Percentiles rank a stretch among this genome's conserved stretches.
Evolutionary conservation across 192 early-diverging fungal genomes (phyloP).

Genomic region (Backusella mclennaniae): DNA sequence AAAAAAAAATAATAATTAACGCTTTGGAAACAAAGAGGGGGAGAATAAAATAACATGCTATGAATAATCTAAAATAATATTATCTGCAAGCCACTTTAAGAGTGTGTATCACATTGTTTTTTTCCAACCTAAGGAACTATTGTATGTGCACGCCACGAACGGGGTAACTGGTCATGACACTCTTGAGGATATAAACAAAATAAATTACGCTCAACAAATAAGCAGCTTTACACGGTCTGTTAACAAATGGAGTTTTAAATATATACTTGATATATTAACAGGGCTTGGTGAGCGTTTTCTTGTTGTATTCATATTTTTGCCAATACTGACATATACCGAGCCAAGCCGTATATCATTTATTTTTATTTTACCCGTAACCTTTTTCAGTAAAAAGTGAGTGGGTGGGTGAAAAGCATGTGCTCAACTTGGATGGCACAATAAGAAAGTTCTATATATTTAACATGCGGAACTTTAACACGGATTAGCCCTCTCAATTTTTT

Average conservation of each 20-base stretch:
- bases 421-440: not conserved
- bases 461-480: not conserved
- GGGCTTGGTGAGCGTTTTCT: not conserved
- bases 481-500: not conserved
- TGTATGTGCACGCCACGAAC: not conserved
- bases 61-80: not conserved
- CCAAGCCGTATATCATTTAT: not conserved
- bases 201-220: not conserved
- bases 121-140: not conserved
- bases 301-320: not conserved
- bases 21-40: conserved; percentile 1
- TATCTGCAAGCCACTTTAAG: conserved; percentile 8
- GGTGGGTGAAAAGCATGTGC: not conserved
- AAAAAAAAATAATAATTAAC: not conserved
- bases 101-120: not conserved
- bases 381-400: not conserved
- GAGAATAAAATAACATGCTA: not conserved
- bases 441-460: not conserved
- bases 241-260: too few relatives aligned
- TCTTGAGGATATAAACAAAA: not conserved
- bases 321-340: not conserved
- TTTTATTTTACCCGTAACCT: not conserved
- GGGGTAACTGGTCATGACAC: not conserved
- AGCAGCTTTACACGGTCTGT: not conserved
- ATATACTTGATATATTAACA: too few relatives aligned